Percentiles rank a stretch among this genome's conserved stretches.
Conservation (phyloP, 2,329 filamentous ascomycete species). For the Botrytis sinoallii region DNA sequence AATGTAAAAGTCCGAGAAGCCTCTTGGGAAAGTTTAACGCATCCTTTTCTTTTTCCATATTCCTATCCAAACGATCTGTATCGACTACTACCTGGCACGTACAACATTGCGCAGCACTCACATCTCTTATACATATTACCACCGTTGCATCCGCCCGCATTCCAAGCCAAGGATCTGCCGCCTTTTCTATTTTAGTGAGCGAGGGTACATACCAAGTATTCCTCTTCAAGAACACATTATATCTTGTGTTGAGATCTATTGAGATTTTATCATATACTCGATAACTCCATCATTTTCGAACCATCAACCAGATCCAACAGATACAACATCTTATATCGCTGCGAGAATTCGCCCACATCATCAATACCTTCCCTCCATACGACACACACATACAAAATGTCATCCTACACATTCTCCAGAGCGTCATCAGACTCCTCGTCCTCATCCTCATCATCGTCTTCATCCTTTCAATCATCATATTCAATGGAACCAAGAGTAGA, state of each 20-base stretch:
- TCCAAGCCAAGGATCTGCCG: slow-evolving; percentile 14
- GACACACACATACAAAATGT: not conserved
- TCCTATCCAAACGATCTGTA: not conserved
- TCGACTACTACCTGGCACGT: not conserved
- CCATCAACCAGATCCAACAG: not conserved
- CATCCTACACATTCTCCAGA: slow-evolving; percentile 2
- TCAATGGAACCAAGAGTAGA: slow-evolving; percentile 43
- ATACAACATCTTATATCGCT: not conserved
- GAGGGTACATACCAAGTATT: not conserved
- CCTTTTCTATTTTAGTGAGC: slow-evolving; percentile 14
- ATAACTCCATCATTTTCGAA: not conserved
- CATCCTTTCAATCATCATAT: slow-evolving; percentile 25
- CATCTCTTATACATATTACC: not conserved
- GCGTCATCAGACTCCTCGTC: slow-evolving; percentile 28
- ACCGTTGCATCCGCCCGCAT: slow-evolving; percentile 5
- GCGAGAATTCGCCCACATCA: not conserved
- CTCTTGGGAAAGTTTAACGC: not conserved
- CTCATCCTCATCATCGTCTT: slow-evolving; percentile 25
- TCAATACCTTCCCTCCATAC: not conserved
- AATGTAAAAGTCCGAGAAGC: not conserved
- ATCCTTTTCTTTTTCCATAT: not conserved
- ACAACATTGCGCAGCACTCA: slow-evolving; percentile 4
- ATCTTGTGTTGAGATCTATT: not conserved
- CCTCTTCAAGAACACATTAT: not conserved
- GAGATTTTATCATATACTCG: slow-evolving; percentile 1